Evolutionary conservation across 2,329 filamentous ascomycete species (phyloP).

Genomic region (Zasmidium angulare): DNA sequence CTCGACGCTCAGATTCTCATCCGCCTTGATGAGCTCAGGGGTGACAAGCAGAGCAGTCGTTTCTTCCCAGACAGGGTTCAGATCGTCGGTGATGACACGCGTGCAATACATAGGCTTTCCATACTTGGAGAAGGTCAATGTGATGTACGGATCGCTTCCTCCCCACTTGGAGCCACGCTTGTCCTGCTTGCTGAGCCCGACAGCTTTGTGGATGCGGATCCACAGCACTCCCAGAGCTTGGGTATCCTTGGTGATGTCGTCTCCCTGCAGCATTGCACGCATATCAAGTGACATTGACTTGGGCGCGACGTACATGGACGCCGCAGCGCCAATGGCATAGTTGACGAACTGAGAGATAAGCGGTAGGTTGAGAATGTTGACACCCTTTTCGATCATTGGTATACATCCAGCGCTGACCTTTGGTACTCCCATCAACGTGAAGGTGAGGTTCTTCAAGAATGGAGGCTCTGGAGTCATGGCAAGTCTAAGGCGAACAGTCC

Average conservation of each 20-base stretch:
- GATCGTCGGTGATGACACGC: constrained; percentile 88
- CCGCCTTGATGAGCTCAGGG: constrained; percentile 83
- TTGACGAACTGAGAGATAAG: constrained; percentile 97
- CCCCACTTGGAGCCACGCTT: constrained; percentile 76
- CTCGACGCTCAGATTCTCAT: constrained; percentile 90
- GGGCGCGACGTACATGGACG: constrained; percentile 89
- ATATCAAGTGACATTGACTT: constrained; percentile 87
- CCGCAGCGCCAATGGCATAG: constrained; percentile 84
- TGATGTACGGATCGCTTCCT: constrained; percentile 94
- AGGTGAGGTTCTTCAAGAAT: constrained; percentile 86
- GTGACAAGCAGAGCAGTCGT: constrained; percentile 82
- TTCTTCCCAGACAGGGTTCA: constrained; percentile 92
- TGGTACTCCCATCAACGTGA: constrained; percentile 91
- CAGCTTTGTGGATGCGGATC: constrained; percentile 84
- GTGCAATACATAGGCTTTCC: constrained; percentile 98
- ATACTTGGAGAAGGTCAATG: constrained; percentile 91
- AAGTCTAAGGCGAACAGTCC: constrained; percentile 77
- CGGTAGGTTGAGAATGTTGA: constrained; percentile 88
- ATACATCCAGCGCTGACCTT: constrained; percentile 87
- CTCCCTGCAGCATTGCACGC: constrained; percentile 84
- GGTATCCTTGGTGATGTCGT: constrained; percentile 87
- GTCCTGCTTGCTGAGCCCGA: constrained; percentile 89
- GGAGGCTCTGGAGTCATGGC: constrained; percentile 88
- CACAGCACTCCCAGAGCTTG: constrained; percentile 86
- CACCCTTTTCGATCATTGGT: constrained; percentile 85